Evolutionary conservation across 1,284 basidiomycete species (phyloP), one percentile per base, ranked within the genome.

Genomic region (Irpex sp.): DNA sequence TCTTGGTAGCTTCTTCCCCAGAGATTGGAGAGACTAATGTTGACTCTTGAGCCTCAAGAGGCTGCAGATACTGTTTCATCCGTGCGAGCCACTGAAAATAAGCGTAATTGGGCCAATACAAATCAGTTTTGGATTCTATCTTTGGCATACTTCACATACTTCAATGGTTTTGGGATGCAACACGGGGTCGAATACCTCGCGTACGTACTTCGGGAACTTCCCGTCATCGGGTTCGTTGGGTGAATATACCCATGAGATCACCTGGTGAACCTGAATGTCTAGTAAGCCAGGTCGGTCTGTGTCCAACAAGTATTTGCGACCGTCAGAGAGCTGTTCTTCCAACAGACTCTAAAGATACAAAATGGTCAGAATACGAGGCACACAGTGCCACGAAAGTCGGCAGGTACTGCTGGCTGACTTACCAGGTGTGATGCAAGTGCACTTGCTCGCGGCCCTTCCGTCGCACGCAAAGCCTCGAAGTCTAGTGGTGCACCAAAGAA

Each of bases 381-480:
- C 15, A 6, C 31, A 13, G 11, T 47, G 11, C 40, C 15, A 44
- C 40, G 5, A 47, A 47, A 47, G 40, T 7, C 40, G 0, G 40
- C 40, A 47, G 2, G 40, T 3, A 34, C 6, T 34, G 17, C 13
- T 36, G 15, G 11, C 21, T 26, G 3, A 3, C 76, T 65, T 70
- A 81, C 80, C 68, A 82, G 58, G 65, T 83, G 76, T 8, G 80
- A 75, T 17, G 78, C 70, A 13, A 84, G 64, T 9, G 70, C 66
- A 64, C 77, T 79, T 37, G 78, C 64, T 7, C 69, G 64, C 26
- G 70, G 69, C 2, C 76, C 76, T 59, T 74, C 75, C 7, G 67
- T 68, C 5, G 74, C 75, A 7, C 69, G 68, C 38, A 82, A 71
- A 5, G 68, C 71, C 52, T 77, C 64, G 0, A 75, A 68, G 64